phyloP scores from a whole-genome alignment of 2,329 filamentous ascomycete genomes.

The Ceratocystis diversiconidia region DNA sequence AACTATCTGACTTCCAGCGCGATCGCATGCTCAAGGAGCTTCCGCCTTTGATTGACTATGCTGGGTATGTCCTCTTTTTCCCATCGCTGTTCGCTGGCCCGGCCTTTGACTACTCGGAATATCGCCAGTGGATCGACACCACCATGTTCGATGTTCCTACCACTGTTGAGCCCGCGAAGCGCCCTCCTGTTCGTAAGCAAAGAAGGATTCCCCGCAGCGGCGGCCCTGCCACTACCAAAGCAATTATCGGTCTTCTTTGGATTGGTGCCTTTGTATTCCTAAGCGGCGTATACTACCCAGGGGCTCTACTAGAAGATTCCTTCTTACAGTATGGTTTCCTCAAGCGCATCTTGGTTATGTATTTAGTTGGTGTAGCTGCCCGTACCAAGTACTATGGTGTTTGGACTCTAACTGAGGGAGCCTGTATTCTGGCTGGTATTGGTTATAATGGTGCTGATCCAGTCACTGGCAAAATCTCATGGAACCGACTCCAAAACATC shows the following conservation, averaged over 20 bases:
- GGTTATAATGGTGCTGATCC: conserved; percentile 90
- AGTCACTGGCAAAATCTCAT: conserved; percentile 69
- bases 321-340: conserved; percentile 56
- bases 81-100: conserved; percentile 80
- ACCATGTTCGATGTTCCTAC: conserved; percentile 83
- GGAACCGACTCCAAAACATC: conserved; percentile 81
- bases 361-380: conserved; percentile 69
- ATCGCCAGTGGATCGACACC: conserved; percentile 81
- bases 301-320: conserved; percentile 47
- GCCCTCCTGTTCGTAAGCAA: conserved; percentile 74
- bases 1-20: conserved; percentile 77
- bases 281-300: conserved; percentile 49
- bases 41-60: conserved; percentile 64
- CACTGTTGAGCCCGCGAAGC: conserved; percentile 70
- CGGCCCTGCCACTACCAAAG: conserved; percentile 68
- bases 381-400: conserved; percentile 94
- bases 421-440: conserved; percentile 84
- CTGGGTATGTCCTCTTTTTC: conserved; percentile 90
- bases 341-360: conserved; percentile 60
- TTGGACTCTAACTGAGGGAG: conserved; percentile 83
- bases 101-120: conserved; percentile 89
- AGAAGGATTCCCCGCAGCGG: conserved; percentile 85
- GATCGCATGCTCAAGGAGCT: conserved; percentile 63
- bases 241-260: conserved; percentile 59
- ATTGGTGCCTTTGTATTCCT: conserved; percentile 65